Evolutionary conservation across 345 rosid genomes (phyloP).

Genomic region (Citrus mangshanensis): DNA sequence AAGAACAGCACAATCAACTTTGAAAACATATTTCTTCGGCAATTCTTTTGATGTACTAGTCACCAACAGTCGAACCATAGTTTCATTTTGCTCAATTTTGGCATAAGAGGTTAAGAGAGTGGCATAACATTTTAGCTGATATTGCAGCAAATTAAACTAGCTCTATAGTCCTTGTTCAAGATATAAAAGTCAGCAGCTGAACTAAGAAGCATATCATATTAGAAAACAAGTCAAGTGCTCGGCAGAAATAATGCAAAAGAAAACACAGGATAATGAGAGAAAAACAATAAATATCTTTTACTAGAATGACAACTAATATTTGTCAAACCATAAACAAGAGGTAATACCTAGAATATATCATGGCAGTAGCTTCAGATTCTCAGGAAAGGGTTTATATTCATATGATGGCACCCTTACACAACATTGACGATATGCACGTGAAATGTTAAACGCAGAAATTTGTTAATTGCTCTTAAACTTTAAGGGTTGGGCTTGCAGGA

Average conservation of each 20-base stretch:
- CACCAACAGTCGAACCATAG: background rate
- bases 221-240: background rate
- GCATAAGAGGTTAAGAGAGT: background rate
- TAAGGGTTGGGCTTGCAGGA: too few relatives aligned
- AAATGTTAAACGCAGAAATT: constrained; percentile 39
- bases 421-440: constrained; percentile 77
- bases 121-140: background rate
- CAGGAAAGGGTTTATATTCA: constrained; percentile 81
- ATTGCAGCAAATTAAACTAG: background rate
- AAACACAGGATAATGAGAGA: background rate
- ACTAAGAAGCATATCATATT: background rate
- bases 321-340: background rate
- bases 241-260: background rate
- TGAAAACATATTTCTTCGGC: background rate
- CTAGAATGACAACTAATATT: background rate
- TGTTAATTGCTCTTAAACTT: too few relatives aligned
- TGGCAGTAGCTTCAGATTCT: constrained; percentile 92
- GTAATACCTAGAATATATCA: constrained; percentile 74
- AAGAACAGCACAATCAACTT: background rate
- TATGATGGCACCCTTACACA: constrained; percentile 91
- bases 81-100: background rate
- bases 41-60: background rate
- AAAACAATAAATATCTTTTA: background rate
- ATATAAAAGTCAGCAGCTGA: background rate
- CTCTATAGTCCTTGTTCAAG: background rate